Evolutionary conservation across 352 stramenopile species (phyloP), one percentile per base, ranked within the genome.

Genomic region (Globisporangium spiculum): DNA sequence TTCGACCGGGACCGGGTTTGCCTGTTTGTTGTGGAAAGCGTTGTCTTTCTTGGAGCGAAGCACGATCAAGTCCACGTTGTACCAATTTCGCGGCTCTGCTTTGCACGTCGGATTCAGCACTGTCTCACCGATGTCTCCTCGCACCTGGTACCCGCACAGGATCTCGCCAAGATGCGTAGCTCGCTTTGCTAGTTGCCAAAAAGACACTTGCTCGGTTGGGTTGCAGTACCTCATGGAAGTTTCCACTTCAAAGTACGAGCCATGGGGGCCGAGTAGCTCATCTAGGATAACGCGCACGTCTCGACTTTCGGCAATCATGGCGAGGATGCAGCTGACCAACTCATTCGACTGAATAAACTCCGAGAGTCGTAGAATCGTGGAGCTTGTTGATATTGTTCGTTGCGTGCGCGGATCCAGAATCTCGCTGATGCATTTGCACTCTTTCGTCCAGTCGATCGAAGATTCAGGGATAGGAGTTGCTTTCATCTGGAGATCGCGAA

Each of bases 311-410:
- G 88, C 86, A 32, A 97, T 93, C 84, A 96, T 94, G 0, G 91
- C 91, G 24, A 97, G 75, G 10, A 94, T 92, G 12, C 83, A 89
- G 30, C 78, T 90, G n/a, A 96, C 79, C 12, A 96, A 76, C 59
- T 96, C 84, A 58, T 96, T 97, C 18, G 89, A 96, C 75, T 96
- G 88, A 56, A 97, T 92, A 65, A 96, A 97, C 26, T 94, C 87
- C 1, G 84, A 94, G 4, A 92, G 76, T 32, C 76, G 75, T n/a
- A 91, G 71, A 24, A 96, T 93, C 0, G 80, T 90, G 26, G 71
- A 69, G 63, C 84, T 93, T 7, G 77, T 90, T 3, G 84, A 86
- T 44, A 96, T 94, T 2, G 91, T 91, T 12, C 83, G 83, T 66
- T 94, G 89, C 30, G 89, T 97, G 3, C 89, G 73, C n/a, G 86